Evolutionary conservation across 192 early-diverging fungal genomes (phyloP).

Genomic region (Spizellomyces punctatus): DNA sequence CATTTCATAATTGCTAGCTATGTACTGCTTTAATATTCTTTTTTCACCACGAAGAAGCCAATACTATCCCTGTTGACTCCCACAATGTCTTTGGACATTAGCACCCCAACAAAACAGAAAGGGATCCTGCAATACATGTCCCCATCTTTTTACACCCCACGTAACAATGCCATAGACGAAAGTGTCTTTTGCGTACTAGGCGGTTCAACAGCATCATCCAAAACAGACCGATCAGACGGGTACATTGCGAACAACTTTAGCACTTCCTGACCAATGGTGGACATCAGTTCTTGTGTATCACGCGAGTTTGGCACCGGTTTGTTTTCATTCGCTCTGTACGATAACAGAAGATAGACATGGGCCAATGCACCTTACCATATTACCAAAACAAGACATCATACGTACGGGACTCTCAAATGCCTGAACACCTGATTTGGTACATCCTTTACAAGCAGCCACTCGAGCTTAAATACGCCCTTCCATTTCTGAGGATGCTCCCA

Average conservation of each 20-base stretch:
- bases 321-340: constrained; percentile 50
- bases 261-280: constrained; percentile 52
- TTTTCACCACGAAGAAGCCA: no score
- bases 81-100: no score
- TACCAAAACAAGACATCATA: background rate
- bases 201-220: no score
- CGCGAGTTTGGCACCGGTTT: constrained; percentile 65
- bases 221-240: no score
- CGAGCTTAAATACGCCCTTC: constrained; percentile 55
- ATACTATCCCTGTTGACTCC: no score
- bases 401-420: constrained; percentile 45
- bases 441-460: constrained; percentile 61
- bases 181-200: no score
- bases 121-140: no score
- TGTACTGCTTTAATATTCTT: no score
- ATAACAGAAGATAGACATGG: background rate
- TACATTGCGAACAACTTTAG: constrained; percentile 42
- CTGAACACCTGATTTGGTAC: constrained; percentile 52
- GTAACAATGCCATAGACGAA: no score
- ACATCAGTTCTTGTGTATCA: constrained; percentile 57
- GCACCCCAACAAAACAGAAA: no score
- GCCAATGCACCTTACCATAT: background rate
- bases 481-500: constrained; percentile 45
- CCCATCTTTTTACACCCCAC: no score
- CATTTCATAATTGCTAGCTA: no score